Conservation (phyloP, 2,329 filamentous ascomycete species). For the Exserohilum rostratum region DNA sequence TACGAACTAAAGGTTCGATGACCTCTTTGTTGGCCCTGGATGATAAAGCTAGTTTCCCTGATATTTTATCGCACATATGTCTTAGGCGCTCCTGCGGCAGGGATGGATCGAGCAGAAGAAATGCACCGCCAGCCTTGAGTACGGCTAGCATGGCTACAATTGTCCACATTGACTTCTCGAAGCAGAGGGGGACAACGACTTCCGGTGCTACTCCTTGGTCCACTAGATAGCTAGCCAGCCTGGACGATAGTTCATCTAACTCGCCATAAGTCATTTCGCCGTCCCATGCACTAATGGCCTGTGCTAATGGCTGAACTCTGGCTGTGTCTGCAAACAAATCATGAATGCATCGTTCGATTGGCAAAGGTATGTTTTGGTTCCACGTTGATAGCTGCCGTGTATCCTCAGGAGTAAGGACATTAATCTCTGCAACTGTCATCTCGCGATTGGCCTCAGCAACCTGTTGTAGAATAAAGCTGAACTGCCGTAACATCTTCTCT, state of each 20-base stretch:
- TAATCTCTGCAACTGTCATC: background rate
- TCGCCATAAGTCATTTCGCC: conserved; percentile 4
- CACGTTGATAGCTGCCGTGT: too few relatives aligned
- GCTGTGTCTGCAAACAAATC: conserved; percentile 16
- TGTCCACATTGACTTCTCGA: conserved; percentile 32
- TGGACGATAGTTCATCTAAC: background rate
- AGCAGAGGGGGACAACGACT: conserved; percentile 25
- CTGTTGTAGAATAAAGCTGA: conserved; percentile 20
- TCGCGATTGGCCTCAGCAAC: background rate
- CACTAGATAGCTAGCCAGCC: conserved; percentile 13
- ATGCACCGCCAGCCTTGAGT: conserved; percentile 55
- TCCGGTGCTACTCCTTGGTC: conserved; percentile 13
- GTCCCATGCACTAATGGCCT: conserved; percentile 26
- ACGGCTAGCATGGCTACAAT: too few relatives aligned
- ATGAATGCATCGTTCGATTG: conserved; percentile 16
- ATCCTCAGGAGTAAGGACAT: too few relatives aligned
- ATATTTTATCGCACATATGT: too few relatives aligned
- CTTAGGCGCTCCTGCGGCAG: too few relatives aligned
- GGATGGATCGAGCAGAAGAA: too few relatives aligned
- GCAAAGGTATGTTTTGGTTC: too few relatives aligned
- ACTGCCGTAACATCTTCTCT: conserved; percentile 15
- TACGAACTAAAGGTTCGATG: too few relatives aligned
- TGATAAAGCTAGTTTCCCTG: too few relatives aligned
- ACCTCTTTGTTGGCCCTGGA: too few relatives aligned
- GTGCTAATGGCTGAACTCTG: conserved; percentile 12